Base-by-base conservation (phyloP, 768 basidiomycete species). In the Termitomyces sp. region DNA sequence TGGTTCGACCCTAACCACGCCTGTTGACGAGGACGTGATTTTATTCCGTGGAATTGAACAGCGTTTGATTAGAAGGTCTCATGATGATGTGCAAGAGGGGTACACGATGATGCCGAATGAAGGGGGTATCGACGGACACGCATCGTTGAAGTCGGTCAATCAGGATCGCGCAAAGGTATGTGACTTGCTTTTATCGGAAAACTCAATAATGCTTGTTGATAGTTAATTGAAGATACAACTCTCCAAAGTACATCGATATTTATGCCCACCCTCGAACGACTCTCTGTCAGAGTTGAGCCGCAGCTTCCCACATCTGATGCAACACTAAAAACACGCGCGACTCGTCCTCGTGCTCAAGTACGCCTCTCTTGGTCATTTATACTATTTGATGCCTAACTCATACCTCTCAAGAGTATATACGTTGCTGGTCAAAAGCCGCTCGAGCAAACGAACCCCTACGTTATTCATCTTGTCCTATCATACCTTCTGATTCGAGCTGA, bases 1-100 rank as follows among this genome's bases (percentile, higher is more conserved):
- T 58, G 72, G 71, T 13, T 80, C 79, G 8, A 71, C 68, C 39
- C 68, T 81, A 2, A 75, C 75, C 22, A 81, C 80, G 35, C 80
- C 80, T 15, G 70, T 71, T 6, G 78, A 80, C 57, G 77, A 77
- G 59, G 65, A 72, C 35, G 59, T 67, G 20, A n/a, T 64, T 0
- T 56, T 65, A 20, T 64, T 66, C 22, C 36, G 60, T 38, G 59
- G 57, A 15, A 59, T 69, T 16, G 64, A 63, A 38, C 44, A 65
- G 52, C 62, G 61, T 39, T 52, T 62, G 52, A 35, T 57, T n/a
- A 62, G 13, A 24, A 63, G 60, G 20, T 20, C 56, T 38, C 32
- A 57, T 15, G 50, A 57, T 39, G 28, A 53, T n/a, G n/a, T 22
- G 8, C 52, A 51, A 40, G 15, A 39, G 12, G 55, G 16, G 7